phyloP scores from a whole-genome alignment of 768 basidiomycete species.

The Lactarius deliciosus region DNA sequence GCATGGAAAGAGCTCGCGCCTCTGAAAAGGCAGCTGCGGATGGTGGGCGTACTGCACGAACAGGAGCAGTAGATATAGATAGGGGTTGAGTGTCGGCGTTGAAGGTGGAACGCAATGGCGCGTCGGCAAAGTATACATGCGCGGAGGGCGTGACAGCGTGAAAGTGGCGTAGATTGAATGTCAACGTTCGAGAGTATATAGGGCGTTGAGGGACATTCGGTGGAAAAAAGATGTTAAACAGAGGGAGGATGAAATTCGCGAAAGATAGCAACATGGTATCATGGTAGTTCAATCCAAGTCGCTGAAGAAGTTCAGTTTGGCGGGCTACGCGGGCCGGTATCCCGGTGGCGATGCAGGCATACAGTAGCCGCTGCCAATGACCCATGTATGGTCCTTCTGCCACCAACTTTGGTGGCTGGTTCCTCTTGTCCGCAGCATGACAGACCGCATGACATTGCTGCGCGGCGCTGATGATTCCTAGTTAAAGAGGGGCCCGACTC shows the following conservation, averaged over 20 bases:
- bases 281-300: background rate
- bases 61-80: background rate
- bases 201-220: slow-evolving; percentile 1
- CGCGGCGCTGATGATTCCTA: background rate
- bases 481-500: background rate
- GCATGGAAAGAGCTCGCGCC: slow-evolving; percentile 18
- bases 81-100: slow-evolving; percentile 16
- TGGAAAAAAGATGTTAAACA: slow-evolving; percentile 8
- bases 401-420: background rate
- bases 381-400: background rate
- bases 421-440: background rate
- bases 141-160: slow-evolving; percentile 50
- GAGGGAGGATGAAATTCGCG: slow-evolving; percentile 1
- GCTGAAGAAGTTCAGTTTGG: background rate
- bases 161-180: slow-evolving; percentile 61
- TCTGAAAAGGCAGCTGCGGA: slow-evolving; percentile 6
- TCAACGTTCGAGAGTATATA: slow-evolving; percentile 5
- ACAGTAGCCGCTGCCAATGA: background rate
- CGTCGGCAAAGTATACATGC: slow-evolving; percentile 57
- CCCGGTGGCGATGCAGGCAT: no score
- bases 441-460: slow-evolving; percentile 1
- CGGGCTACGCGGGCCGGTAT: background rate
- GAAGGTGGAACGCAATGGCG: slow-evolving; percentile 32
- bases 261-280: slow-evolving; percentile 2
- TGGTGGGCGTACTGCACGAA: slow-evolving; percentile 17